Percentiles rank a stretch among this genome's conserved stretches.
Conservation (phyloP, 176 grass and related monocot species). For the Guadua angustifolia region DNA sequence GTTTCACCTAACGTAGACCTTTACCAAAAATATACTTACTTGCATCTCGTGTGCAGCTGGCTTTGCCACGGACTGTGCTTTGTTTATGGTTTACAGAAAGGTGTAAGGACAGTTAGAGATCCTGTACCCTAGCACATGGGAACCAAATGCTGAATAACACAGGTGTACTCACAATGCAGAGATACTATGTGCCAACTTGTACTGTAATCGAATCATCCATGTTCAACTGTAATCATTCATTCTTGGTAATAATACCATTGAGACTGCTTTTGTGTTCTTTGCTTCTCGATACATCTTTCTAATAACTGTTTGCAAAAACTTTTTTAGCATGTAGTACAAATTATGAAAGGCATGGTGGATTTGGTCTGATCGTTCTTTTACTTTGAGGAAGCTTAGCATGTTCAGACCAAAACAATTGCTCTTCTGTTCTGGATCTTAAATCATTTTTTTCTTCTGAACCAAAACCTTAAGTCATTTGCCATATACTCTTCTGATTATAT, state of each 20-base stretch:
- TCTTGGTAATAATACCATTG: constrained; percentile 62
- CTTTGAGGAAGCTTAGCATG: constrained; percentile 50
- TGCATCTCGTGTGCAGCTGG: constrained; percentile 63
- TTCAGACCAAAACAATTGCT: constrained; percentile 29
- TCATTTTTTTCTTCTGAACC: constrained; percentile 5
- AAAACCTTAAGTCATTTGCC: not conserved
- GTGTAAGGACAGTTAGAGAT: constrained; percentile 68
- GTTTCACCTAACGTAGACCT: constrained; percentile 69
- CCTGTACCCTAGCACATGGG: constrained; percentile 65
- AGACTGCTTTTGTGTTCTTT: constrained; percentile 54
- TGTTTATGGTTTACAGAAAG: constrained; percentile 67
- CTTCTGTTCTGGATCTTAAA: constrained; percentile 3
- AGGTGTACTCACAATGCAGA: constrained; percentile 35
- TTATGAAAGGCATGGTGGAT: constrained; percentile 51
- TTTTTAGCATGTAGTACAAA: constrained; percentile 60
- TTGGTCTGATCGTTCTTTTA: constrained; percentile 41
- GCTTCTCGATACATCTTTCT: constrained; percentile 49
- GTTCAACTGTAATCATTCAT: constrained; percentile 60
- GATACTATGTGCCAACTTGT: constrained; percentile 54
- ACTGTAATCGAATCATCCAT: constrained; percentile 49
- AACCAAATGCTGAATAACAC: constrained; percentile 51
- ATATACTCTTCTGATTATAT: constrained; percentile 19
- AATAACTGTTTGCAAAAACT: constrained; percentile 51
- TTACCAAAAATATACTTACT: constrained; percentile 67
- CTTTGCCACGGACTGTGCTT: constrained; percentile 53